phyloP scores from a whole-genome alignment of 371 early-diverging fungal species.

The Parasitella parasitica region DNA sequence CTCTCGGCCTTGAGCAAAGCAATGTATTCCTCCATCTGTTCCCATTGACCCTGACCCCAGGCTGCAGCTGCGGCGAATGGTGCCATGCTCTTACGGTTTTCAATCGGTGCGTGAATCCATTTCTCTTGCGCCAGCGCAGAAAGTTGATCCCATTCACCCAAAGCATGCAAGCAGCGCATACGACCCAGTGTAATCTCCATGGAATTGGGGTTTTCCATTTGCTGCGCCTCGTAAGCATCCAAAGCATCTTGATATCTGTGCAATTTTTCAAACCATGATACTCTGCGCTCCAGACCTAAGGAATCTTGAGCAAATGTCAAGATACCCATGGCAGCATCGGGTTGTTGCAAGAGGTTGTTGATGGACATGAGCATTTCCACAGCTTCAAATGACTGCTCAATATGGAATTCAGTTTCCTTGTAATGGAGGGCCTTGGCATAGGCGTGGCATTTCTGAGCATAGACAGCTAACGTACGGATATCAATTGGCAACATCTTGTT shows the following conservation, averaged over 20 bases:
- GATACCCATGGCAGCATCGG: constrained; percentile 96
- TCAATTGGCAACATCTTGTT: constrained; percentile 95
- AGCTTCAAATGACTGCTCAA: constrained; percentile 81
- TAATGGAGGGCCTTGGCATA: constrained; percentile 96
- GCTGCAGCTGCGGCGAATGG: constrained; percentile 92
- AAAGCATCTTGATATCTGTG: constrained; percentile 96
- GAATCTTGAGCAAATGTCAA: constrained; percentile 88
- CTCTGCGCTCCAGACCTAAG: constrained; percentile 84
- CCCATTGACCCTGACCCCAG: constrained; percentile 94
- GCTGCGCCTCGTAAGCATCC: constrained; percentile 83
- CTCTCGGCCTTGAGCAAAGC: constrained; percentile 76
- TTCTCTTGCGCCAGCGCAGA: constrained; percentile 78
- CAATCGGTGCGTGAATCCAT: constrained; percentile 67
- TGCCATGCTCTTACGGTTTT: constrained; percentile 70
- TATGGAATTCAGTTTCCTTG: constrained; percentile 94
- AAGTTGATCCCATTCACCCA: constrained; percentile 95
- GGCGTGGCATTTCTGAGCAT: constrained; percentile 93
- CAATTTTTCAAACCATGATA: constrained; percentile 94
- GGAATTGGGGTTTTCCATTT: constrained; percentile 74
- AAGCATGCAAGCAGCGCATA: constrained; percentile 90
- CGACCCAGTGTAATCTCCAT: constrained; percentile 81
- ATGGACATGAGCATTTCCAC: constrained; percentile 93
- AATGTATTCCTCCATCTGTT: constrained; percentile 90
- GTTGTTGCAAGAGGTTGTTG: constrained; percentile 94
- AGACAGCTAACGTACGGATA: constrained; percentile 84